Base-by-base conservation (phyloP, 225 moss, liverwort and hornwort genomes). In the Antitrichia curtipendula region DNA sequence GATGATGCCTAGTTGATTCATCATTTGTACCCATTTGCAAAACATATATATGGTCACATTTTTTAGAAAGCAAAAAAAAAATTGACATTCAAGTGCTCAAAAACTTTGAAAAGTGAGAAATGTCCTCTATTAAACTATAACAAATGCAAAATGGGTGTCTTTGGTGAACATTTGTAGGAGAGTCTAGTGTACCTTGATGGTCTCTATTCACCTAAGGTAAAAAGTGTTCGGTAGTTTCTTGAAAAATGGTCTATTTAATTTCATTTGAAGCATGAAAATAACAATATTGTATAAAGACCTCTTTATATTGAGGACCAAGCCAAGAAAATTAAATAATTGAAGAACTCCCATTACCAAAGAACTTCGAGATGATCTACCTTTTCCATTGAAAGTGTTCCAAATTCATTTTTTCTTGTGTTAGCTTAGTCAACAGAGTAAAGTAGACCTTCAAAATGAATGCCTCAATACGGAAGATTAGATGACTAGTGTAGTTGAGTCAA, bases 151-250 rank as follows among this genome's bases (percentile, higher is more conserved):
- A 80, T 41, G 21, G 13, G 0, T 40, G 12, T 40, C 27, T 47
- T 59, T 59, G 4, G 21, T 21, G 0, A 45, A 32, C 15, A 22
- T 60, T 78, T 81, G 24, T 16, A 45, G 4, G 16, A 32, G 16
- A 47, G 2, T 2, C 1, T 34, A 3, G 13, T 23, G 2, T 15
- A 16, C 1, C 10, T 36, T 81, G 0, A 45, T 62, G 16, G 10
- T 34, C 8, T 49, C 7, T 45, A 36, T 47, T 49, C 7, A 24
- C 1, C 7, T 16, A 49, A 45, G 2, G 4, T 60, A 2, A 43
- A 12, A 60, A 27, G 1, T 2, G 0, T 24, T 9, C 21, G 18
- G 1, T 21, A 0, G 0, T 31, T 43, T 80, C 1, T 60, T 43
- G 2, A 2, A 2, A 60, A 60, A 41, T 2, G 0, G 0, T 31